Conservation (phyloP, 2,329 filamentous ascomycete genomes). For the Monosporascus sp. region DNA sequence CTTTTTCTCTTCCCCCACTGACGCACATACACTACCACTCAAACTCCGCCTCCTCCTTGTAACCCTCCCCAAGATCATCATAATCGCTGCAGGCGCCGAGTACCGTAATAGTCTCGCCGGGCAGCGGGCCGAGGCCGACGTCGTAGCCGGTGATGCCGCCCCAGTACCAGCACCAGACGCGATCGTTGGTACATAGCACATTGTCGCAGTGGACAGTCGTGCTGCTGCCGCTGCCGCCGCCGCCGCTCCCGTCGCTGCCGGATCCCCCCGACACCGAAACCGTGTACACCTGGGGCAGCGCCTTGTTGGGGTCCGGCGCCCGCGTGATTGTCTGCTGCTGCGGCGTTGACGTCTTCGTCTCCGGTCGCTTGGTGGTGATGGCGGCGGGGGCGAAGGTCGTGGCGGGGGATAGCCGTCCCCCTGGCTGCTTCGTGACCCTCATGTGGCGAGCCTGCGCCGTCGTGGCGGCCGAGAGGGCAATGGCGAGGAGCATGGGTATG, state of each 20-base stretch:
- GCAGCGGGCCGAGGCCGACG: constrained; percentile 17
- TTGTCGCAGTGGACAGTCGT: constrained; percentile 18
- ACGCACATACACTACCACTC: background rate
- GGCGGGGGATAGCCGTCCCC: no score
- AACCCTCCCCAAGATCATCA: background rate
- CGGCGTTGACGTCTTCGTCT: background rate
- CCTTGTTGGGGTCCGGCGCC: no score
- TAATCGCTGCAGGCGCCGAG: constrained; percentile 15
- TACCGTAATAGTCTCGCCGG: constrained; percentile 18
- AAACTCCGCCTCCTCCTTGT: background rate
- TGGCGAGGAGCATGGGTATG: no score
- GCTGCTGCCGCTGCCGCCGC: background rate
- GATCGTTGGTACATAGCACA: constrained; percentile 18
- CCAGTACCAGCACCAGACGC: constrained; percentile 23
- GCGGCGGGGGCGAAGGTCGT: background rate
- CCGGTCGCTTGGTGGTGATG: background rate
- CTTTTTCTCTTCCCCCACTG: background rate
- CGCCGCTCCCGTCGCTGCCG: background rate
- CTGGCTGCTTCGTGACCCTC: no score
- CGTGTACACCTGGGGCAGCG: background rate
- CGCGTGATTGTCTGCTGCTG: background rate
- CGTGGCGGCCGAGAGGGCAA: no score
- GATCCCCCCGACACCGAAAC: background rate
- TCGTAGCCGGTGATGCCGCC: constrained; percentile 25
- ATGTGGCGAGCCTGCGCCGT: background rate